Conservation (phyloP, 2,329 filamentous ascomycete genomes). For the Ceratocystis cubensis region DNA sequence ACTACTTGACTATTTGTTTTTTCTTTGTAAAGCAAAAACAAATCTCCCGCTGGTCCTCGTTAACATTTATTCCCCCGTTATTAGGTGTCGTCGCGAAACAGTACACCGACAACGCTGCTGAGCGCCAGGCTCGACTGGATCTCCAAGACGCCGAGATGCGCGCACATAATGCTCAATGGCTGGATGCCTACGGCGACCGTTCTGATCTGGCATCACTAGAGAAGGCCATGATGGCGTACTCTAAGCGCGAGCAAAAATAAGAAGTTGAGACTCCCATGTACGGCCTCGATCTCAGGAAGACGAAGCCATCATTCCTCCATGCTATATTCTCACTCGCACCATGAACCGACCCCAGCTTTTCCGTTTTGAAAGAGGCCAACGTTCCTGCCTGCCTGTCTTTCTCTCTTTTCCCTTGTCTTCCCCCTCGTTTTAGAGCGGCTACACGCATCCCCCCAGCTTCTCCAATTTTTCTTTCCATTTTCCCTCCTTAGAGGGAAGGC, state of each 20-base stretch:
- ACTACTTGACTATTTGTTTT: neutral
- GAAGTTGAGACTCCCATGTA: neutral
- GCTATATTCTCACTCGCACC: no score
- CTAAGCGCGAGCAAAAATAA: constrained; percentile 24
- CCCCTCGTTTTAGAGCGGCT: neutral
- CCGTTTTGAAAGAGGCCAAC: neutral
- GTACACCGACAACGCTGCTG: constrained; percentile 11
- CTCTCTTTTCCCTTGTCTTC: neutral
- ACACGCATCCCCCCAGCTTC: neutral
- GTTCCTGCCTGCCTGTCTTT: neutral
- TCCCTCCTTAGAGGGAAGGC: neutral
- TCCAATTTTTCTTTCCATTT: neutral
- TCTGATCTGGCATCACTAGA: constrained; percentile 38
- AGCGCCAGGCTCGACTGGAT: constrained; percentile 27
- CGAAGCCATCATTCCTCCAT: neutral
- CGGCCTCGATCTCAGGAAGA: neutral
- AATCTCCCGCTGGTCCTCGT: no score
- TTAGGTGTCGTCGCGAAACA: constrained; percentile 17
- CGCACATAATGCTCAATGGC: constrained; percentile 32
- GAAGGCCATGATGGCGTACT: constrained; percentile 37
- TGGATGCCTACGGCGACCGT: constrained; percentile 40
- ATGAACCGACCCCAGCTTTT: neutral
- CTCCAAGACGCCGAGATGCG: constrained; percentile 29
- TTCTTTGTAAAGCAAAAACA: neutral
- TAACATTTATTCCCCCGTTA: neutral